These are phyloP conservation scores for Euphorbia peplus DNA, from an alignment of 345 rosid species.

Conservation along the genomic window DNA sequence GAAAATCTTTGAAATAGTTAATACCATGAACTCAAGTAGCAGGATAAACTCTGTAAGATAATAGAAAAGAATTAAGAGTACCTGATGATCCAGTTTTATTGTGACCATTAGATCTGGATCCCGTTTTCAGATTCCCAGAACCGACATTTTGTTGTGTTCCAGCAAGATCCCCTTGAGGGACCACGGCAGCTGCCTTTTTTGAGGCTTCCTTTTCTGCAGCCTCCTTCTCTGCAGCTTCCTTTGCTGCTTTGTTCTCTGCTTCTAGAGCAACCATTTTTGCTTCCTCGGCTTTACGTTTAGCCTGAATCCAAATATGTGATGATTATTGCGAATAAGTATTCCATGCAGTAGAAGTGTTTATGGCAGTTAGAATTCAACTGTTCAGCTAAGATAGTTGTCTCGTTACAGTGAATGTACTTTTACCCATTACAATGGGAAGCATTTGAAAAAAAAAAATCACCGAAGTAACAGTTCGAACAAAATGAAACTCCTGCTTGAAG, in stretches of 20 bases:
- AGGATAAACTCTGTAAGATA: neutral
- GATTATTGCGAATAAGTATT: neutral
- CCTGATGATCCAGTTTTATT: constrained; percentile 37
- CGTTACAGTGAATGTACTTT: too few relatives aligned
- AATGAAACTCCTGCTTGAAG: neutral
- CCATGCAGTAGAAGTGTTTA: neutral
- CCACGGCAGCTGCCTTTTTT: constrained; percentile 27
- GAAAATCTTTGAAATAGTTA: neutral
- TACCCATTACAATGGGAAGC: too few relatives aligned
- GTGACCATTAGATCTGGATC: constrained; percentile 27
- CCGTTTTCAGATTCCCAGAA: constrained; percentile 27
- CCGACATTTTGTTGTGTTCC: constrained; percentile 13
- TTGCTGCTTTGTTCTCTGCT: constrained; percentile 63
- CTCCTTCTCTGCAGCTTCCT: constrained; percentile 61
- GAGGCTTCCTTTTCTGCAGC: constrained; percentile 33
- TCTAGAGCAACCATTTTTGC: constrained; percentile 59
- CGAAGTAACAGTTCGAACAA: too few relatives aligned
- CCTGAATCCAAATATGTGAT: constrained; percentile 34
- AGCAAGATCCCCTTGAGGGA: constrained; percentile 28
- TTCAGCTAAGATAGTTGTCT: too few relatives aligned
- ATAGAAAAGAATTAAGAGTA: constrained; percentile 20
- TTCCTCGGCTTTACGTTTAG: constrained; percentile 74
- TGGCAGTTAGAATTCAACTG: neutral
- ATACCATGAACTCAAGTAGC: neutral
- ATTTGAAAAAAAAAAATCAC: too few relatives aligned